Evolutionary conservation across 2,329 filamentous ascomycete species (phyloP), one percentile per base, ranked within the genome.

Genomic region (Ascomycota sp.): DNA sequence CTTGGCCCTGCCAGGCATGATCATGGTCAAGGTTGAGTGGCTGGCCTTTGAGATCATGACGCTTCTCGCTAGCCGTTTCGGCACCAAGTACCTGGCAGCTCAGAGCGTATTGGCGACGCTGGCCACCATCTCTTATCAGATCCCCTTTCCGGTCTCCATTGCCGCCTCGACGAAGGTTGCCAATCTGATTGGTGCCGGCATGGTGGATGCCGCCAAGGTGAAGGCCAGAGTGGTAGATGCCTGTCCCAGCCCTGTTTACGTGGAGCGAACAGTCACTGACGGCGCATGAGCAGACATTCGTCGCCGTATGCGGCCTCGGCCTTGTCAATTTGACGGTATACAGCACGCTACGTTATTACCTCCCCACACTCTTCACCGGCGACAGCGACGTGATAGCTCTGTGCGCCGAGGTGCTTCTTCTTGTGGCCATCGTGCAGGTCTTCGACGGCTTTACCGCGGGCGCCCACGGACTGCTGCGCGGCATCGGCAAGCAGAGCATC

Each of bases 21-120:
- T 93, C 38, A 94, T 94, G 85, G 77, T 95, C 2, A 74, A 91
- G 48, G 83, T 86, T 5, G 86, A 95, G 49, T 92, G 80, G 55
- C 65, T 94, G 8, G 83, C 85, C 6, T 95, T 95, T 48, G 86
- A 95, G 50, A 71, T 93, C 29, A 60, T 93, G 36, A 93, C 83
- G 0, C 61, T 94, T n/a, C 71, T 74, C 7, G 69, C 80, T 0
- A 80, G 75, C 30, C 80, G 78, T 41, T 74, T 94, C 33, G 79
- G 78, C 11, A 71, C 79, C 2, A 74, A 74, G 12, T 71, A 76
- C 36, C 66, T 95, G 1, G 86, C 86, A 0, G 85, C 89, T 0
- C 85, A 98, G 51, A 85, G 78, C 22, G 74, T 94, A 10, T 59
- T 95, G 3, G 68, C 75, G 15, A 89, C 78, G 0, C 60, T 93